Base-by-base conservation (phyloP, 345 rosid genomes). In the Syzygium aromaticum region DNA sequence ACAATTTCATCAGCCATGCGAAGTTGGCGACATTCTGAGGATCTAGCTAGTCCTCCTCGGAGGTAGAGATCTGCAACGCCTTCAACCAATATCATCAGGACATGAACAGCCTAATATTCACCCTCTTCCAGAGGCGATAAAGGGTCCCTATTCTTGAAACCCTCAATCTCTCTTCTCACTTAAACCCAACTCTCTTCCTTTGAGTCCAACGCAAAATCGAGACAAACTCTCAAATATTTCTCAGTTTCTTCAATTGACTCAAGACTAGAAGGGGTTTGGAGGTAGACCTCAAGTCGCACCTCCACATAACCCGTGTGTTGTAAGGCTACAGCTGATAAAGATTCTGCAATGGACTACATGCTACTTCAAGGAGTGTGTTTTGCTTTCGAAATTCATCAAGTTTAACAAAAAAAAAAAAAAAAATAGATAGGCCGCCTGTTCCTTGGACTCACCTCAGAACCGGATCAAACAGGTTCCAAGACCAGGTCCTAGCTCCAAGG, bases 321-420 rank as follows among this genome's bases (percentile, higher is more conserved):
- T 12, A 94, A 90, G 91, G 90, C 94, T 77, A 87, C 91, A n/a
- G 73, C 87, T 12, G 95, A 94, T 40, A 90, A 93, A 87, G 98
- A 94, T 78, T 95, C 96, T 64, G 90, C 95, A 53, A 88, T 94
- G 88, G 95, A 94, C 90, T 93, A 94, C 80, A 92, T 93, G 95
- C 91, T 94, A 19, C 98, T 95, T 56, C 95, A 94, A 86, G 96
- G 98, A 89, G 95, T 95, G 87, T 92, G 94, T 87, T 95, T 94
- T 92, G 95, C 96, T 80, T 93, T 94, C 91, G 93, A 94, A 91
- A 94, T 95, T 86, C 95, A 95, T 87, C 98, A 95, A 94, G 97
- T 95, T 73, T 23, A 89, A 28, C 15, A 54, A 54, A 3, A 54
- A 13, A 52, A 52, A 51, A 51, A 10, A 11, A 51, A 54, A 1